A percentile compares a stretch with the other conserved stretches of the same genome.
phyloP scores from a whole-genome alignment of 2,329 filamentous ascomycete species.

The Arthrobotrys conoides region DNA sequence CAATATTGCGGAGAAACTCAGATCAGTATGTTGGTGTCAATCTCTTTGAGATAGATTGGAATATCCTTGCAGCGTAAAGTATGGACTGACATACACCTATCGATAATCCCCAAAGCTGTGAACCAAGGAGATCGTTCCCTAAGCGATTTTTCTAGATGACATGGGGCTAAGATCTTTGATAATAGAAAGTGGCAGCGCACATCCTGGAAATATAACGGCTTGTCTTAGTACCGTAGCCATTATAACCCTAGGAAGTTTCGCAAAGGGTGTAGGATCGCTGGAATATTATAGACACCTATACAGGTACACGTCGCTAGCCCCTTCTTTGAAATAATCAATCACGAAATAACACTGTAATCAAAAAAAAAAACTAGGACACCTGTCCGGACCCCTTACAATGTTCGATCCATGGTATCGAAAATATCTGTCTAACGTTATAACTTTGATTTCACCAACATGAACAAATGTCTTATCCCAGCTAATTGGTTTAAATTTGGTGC shows the following conservation, averaged over 20 bases:
- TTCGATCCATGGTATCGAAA: conserved; percentile 45
- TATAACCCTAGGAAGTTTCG: background rate
- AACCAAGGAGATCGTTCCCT: conserved; percentile 26
- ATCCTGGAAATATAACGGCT: conserved; percentile 30
- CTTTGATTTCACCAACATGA: conserved; percentile 9
- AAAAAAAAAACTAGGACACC: background rate
- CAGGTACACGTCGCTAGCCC: background rate
- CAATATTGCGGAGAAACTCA: conserved; percentile 22
- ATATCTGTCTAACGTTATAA: conserved; percentile 11
- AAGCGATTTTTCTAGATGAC: conserved; percentile 12
- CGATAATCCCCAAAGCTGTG: background rate
- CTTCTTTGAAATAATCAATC: background rate
- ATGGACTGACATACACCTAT: background rate
- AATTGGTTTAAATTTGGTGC: background rate
- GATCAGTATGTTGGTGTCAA: too few species aligned
- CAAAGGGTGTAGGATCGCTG: background rate
- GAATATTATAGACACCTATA: background rate
- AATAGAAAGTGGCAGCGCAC: background rate
- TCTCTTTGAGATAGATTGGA: too few species aligned
- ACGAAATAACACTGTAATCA: background rate
- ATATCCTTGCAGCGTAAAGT: too few species aligned
- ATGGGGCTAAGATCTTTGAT: conserved; percentile 1
- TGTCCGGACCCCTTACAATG: background rate
- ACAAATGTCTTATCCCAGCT: conserved; percentile 13
- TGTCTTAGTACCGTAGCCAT: background rate